Evolutionary conservation across 169 alveolate genomes (phyloP).

Genomic region (Theileria annulata): DNA sequence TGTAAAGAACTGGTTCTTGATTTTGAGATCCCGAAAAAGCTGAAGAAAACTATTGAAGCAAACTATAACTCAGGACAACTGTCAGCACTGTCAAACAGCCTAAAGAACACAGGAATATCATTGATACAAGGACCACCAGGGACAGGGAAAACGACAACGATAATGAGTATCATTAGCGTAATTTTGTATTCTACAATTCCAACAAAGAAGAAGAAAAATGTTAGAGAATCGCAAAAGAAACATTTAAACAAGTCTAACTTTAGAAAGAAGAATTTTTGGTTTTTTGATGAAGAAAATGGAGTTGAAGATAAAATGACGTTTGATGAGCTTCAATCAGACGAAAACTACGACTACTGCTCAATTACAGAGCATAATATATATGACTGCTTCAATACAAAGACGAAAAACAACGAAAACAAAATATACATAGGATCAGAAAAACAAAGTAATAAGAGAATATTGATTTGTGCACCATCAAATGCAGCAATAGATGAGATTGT

Average conservation of each 20-base stretch:
- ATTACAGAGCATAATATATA: conserved; percentile 34
- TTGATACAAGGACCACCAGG: conserved; percentile 99
- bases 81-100: conserved; percentile 72
- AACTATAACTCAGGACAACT: conserved; percentile 72
- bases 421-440: conserved; percentile 19
- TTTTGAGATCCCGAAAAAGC: conserved; percentile 56
- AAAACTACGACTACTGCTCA: background rate
- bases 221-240: background rate
- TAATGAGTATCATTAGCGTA: conserved; percentile 89
- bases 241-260: conserved; percentile 7
- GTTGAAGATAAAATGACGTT: conserved; percentile 23
- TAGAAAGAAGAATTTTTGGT: conserved; percentile 23
- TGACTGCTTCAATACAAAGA: conserved; percentile 30
- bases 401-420: conserved; percentile 18
- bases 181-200: conserved; percentile 54
- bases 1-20: conserved; percentile 6
- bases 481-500: conserved; percentile 99
- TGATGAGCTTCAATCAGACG: conserved; percentile 37
- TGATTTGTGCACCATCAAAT: conserved; percentile 98
- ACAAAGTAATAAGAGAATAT: conserved; percentile 72
- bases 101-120: conserved; percentile 83
- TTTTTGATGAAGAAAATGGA: background rate
- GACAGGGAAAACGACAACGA: conserved; percentile 97
- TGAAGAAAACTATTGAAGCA: conserved; percentile 61
- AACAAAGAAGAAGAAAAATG: background rate